phyloP scores from a whole-genome alignment of 106 monocot genomes.

The Vanilla planifolia region DNA sequence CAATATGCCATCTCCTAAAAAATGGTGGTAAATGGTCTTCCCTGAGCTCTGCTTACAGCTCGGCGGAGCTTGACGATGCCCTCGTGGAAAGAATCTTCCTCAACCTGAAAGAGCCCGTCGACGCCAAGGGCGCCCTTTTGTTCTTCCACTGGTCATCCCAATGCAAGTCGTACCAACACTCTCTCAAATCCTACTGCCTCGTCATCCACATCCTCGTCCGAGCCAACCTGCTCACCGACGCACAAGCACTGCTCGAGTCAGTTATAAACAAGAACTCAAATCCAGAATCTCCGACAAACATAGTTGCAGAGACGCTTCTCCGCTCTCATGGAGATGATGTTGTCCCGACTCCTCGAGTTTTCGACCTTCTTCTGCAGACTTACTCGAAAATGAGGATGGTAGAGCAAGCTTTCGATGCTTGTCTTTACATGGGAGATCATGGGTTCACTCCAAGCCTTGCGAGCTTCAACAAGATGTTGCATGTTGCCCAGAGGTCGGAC shows the following conservation, averaged over 20 bases:
- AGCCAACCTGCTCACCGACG: constrained; percentile 29
- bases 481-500: constrained; percentile 28
- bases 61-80: neutral
- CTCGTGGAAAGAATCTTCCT: constrained; percentile 24
- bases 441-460: constrained; percentile 31
- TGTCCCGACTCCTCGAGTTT: constrained; percentile 40
- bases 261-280: constrained; percentile 9
- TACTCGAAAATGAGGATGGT: constrained; percentile 42
- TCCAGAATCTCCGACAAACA: constrained; percentile 4
- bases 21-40: constrained; percentile 20
- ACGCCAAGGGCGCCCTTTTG: constrained; percentile 34
- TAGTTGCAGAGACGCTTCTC: constrained; percentile 23
- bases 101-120: constrained; percentile 22
- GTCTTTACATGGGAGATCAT: constrained; percentile 24
- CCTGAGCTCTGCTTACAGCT: constrained; percentile 2
- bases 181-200: constrained; percentile 34
- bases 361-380: constrained; percentile 54
- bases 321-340: constrained; percentile 27
- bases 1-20: constrained; percentile 1
- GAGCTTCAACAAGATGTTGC: constrained; percentile 56
- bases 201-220: constrained; percentile 52
- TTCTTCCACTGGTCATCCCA: constrained; percentile 63
- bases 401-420: constrained; percentile 45
- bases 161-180: constrained; percentile 6
- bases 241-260: constrained; percentile 29